These are phyloP conservation scores for Vigna unguiculata DNA, from an alignment of 306 rosid species.

Conservation along the genomic window DNA sequence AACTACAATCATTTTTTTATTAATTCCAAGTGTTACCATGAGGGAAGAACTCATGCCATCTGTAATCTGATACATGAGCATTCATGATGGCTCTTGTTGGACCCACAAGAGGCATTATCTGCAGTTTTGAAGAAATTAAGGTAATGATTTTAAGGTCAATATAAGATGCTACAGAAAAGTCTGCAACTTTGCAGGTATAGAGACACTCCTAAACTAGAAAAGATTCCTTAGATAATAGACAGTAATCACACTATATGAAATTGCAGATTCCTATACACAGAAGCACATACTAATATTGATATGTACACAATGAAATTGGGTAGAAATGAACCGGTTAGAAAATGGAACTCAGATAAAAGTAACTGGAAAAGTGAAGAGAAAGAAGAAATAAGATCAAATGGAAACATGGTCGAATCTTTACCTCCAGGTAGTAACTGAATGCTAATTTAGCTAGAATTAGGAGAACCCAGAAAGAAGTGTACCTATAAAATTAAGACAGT, in stretches of 20 bases:
- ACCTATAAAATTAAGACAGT: constrained; percentile 65
- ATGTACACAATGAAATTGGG: constrained; percentile 21
- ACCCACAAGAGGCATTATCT: constrained; percentile 91
- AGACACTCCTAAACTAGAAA: constrained; percentile 2
- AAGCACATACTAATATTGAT: neutral
- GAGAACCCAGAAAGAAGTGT: constrained; percentile 86
- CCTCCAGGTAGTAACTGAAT: constrained; percentile 95
- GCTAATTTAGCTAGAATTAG: constrained; percentile 80
- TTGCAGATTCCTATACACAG: constrained; percentile 23
- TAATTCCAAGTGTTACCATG: constrained; percentile 60
- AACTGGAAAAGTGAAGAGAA: neutral
- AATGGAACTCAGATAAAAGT: constrained; percentile 10
- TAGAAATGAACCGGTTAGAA: constrained; percentile 2
- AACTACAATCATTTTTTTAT: constrained; percentile 37
- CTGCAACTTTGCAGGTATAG: constrained; percentile 27
- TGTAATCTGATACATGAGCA: constrained; percentile 51
- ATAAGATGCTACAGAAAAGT: constrained; percentile 1
- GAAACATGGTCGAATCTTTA: constrained; percentile 45
- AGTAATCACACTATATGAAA: neutral
- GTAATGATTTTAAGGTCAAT: constrained; percentile 28
- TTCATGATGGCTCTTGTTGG: constrained; percentile 88
- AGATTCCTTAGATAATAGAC: constrained; percentile 24
- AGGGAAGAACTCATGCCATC: constrained; percentile 98
- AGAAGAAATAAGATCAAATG: constrained; percentile 25
- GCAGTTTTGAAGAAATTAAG: constrained; percentile 47